Percentiles rank a stretch among this genome's conserved stretches.
phyloP scores from a whole-genome alignment of 805 yeast genomes.

The Spathaspora boniae region DNA sequence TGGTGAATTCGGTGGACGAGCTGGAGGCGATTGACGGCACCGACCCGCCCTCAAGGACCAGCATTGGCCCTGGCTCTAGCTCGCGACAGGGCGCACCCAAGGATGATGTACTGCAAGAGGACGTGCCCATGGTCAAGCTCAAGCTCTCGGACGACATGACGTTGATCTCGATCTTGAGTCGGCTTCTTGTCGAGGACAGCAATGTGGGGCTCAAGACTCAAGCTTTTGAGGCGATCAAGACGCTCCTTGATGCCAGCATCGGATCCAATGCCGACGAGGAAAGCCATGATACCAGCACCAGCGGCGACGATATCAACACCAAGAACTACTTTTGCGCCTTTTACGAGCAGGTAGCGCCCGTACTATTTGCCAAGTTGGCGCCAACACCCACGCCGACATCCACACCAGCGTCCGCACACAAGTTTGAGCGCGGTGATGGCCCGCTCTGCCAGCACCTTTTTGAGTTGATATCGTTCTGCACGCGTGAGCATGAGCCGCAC shows the following conservation, averaged over 20 bases:
- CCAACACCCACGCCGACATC: constrained; percentile 7
- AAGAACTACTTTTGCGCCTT: constrained; percentile 53
- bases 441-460: constrained; percentile 56
- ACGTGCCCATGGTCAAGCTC: constrained; percentile 17
- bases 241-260: constrained; percentile 59
- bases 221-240: constrained; percentile 77
- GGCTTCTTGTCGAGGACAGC: constrained; percentile 57
- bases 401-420: constrained; percentile 2
- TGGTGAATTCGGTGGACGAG: constrained; percentile 43
- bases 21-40: constrained; percentile 27
- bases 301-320: constrained; percentile 36
- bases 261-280: constrained; percentile 18
- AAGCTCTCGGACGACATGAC: constrained; percentile 56
- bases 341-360: constrained; percentile 59
- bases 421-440: constrained; percentile 31
- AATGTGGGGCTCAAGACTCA: constrained; percentile 76
- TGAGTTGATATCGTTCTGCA: constrained; percentile 66
- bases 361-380: constrained; percentile 41
- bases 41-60: constrained; percentile 25
- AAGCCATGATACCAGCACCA: background rate
- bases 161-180: constrained; percentile 50
- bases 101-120: constrained; percentile 10
- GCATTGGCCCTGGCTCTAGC: too few species aligned
- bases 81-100: too few species aligned
- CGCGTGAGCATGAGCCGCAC: constrained; percentile 57